Percentiles rank a stretch among this genome's conserved stretches.
phyloP scores from a whole-genome alignment of 768 basidiomycete species.

The Cubamyces lactineus region DNA sequence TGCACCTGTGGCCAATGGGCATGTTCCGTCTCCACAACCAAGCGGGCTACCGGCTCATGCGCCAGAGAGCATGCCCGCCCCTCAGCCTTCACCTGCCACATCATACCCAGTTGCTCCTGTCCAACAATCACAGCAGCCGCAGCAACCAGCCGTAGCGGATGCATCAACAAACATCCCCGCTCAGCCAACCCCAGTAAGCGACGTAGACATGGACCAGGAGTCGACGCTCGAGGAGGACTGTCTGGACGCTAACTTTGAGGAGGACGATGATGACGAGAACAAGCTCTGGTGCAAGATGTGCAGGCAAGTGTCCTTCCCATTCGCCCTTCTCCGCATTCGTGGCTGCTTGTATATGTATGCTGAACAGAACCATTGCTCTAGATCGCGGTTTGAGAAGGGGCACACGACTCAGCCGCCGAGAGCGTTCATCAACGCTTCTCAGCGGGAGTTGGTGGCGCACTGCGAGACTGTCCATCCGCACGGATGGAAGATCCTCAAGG shows the following conservation, averaged over 20 bases:
- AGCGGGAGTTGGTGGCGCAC: conserved; percentile 52
- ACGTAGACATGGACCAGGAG: conserved; percentile 37
- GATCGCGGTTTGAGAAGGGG: conserved; percentile 41
- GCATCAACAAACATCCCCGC: too few species aligned
- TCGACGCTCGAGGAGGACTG: conserved; percentile 45
- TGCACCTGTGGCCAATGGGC: not conserved
- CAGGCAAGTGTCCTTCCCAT: conserved; percentile 43
- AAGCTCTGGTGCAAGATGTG: conserved; percentile 52
- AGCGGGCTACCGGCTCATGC: not conserved
- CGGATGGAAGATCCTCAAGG: conserved; percentile 46
- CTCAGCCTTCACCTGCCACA: not conserved
- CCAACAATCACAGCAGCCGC: not conserved
- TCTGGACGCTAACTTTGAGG: conserved; percentile 41
- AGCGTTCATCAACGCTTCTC: conserved; percentile 41
- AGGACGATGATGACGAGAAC: conserved; percentile 35
- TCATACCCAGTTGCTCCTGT: not conserved
- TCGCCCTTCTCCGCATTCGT: not conserved
- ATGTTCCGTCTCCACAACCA: not conserved
- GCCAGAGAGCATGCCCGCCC: not conserved
- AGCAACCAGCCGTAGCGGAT: not conserved
- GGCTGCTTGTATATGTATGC: not conserved
- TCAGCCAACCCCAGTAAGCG: conserved; percentile 9
- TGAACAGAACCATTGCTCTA: conserved; percentile 15
- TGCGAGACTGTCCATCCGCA: conserved; percentile 50
- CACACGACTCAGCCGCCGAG: conserved; percentile 36